Evolutionary conservation across 345 rosid species (phyloP).

Genomic region (Ceriops decandra): DNA sequence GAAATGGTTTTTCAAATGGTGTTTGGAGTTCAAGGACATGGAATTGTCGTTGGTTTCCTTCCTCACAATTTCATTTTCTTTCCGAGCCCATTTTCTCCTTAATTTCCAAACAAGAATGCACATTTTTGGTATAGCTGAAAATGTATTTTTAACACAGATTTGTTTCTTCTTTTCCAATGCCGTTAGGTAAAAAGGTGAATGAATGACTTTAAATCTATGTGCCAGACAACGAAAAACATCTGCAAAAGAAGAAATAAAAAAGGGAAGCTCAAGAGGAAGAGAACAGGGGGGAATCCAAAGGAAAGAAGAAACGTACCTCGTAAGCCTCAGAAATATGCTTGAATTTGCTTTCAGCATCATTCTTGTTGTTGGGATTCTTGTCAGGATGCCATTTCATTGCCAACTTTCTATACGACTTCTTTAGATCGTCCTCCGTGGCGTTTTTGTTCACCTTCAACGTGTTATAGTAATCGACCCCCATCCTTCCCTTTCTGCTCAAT

Average conservation of each 20-base stretch:
- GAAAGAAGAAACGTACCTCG: conserved; percentile 46
- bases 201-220: neutral
- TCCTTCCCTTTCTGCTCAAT: conserved; percentile 14
- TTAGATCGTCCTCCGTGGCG: conserved; percentile 88
- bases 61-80: neutral
- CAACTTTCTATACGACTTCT: conserved; percentile 78
- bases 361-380: conserved; percentile 75
- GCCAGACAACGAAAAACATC: neutral
- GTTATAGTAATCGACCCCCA: conserved; percentile 87
- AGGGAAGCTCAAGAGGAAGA: neutral
- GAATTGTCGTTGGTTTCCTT: neutral
- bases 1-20: neutral
- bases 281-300: neutral
- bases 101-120: neutral
- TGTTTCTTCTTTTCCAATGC: neutral
- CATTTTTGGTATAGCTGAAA: neutral
- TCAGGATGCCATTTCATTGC: conserved; percentile 99
- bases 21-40: neutral
- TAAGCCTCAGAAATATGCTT: conserved; percentile 96
- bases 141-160: neutral
- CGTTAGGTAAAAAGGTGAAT: neutral
- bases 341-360: conserved; percentile 90
- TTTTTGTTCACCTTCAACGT: conserved; percentile 64
- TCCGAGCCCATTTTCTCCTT: neutral
- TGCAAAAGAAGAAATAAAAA: neutral